Evolutionary conservation across 2,329 filamentous ascomycete genomes (phyloP).

Genomic region (Elsinoe necatrix): DNA sequence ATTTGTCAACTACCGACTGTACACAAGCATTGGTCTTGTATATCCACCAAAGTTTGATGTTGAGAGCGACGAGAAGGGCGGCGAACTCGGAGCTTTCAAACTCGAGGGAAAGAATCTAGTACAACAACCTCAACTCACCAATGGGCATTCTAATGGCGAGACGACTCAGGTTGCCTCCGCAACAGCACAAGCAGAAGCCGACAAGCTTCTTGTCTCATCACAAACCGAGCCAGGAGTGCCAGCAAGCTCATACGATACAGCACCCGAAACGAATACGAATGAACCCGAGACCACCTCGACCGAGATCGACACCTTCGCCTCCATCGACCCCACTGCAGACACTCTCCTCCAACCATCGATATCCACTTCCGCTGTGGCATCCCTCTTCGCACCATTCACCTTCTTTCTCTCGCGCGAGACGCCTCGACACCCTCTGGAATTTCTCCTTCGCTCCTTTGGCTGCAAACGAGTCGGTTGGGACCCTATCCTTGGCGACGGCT

Average conservation of each 20-base stretch:
- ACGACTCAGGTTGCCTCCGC: constrained; percentile 25
- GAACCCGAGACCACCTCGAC: constrained; percentile 25
- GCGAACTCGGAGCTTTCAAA: constrained; percentile 83
- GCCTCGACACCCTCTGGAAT: constrained; percentile 81
- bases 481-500: constrained; percentile 76
- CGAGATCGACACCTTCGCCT: constrained; percentile 84
- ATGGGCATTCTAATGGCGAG: constrained; percentile 18
- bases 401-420: constrained; percentile 93
- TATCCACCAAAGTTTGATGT: constrained; percentile 93
- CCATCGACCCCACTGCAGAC: constrained; percentile 75
- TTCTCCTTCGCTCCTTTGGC: constrained; percentile 85
- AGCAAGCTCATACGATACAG: constrained; percentile 20
- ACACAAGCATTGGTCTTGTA: constrained; percentile 81
- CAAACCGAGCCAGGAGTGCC: constrained; percentile 13
- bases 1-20: constrained; percentile 93
- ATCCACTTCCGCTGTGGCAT: constrained; percentile 54
- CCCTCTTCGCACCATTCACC: constrained; percentile 81
- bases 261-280: constrained; percentile 29
- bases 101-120: constrained; percentile 64
- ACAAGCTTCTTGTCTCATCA: constrained; percentile 32
- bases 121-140: constrained; percentile 24
- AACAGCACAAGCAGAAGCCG: constrained; percentile 42
- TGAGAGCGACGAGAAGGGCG: constrained; percentile 77
- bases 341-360: constrained; percentile 69
- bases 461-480: constrained; percentile 97